Percentiles rank a stretch among this genome's conserved stretches.
Conservation (phyloP, 1,139 yeast species). For the Yamadazyma songkhlaensis region DNA sequence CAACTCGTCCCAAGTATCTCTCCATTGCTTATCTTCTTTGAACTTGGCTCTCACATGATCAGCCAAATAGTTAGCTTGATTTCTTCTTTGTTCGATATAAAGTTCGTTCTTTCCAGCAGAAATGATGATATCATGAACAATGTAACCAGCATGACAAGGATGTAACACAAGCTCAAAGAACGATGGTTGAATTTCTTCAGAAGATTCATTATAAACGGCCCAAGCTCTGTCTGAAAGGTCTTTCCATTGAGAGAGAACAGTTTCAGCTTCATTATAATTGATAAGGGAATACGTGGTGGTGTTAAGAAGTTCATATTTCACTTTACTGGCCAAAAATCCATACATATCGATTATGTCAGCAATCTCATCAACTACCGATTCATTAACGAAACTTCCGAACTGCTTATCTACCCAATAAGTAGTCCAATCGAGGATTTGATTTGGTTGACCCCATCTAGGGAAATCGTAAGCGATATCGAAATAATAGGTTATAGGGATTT, state of each 20-base stretch:
- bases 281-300: slow-evolving; percentile 12
- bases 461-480: slow-evolving; percentile 16
- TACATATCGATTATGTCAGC: slow-evolving; percentile 16
- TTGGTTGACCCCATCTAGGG: slow-evolving; percentile 13
- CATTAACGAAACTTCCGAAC: slow-evolving; percentile 12
- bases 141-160: slow-evolving; percentile 15
- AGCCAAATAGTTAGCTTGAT: slow-evolving; percentile 14
- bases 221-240: slow-evolving; percentile 14
- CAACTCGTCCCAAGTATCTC: slow-evolving; percentile 11
- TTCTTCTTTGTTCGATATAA: slow-evolving; percentile 13
- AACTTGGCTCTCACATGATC: slow-evolving; percentile 13
- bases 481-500: slow-evolving; percentile 15
- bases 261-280: slow-evolving; percentile 16
- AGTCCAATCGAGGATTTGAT: slow-evolving; percentile 13
- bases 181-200: slow-evolving; percentile 14
- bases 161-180: slow-evolving; percentile 15
- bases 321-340: slow-evolving; percentile 14
- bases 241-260: slow-evolving; percentile 12
- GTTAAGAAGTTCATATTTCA: slow-evolving; percentile 15
- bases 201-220: slow-evolving; percentile 12
- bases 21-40: slow-evolving; percentile 14
- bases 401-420: slow-evolving; percentile 14
- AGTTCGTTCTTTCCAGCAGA: slow-evolving; percentile 15
- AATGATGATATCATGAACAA: slow-evolving; percentile 14
- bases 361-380: slow-evolving; percentile 7